These are phyloP conservation scores for Meyerozyma guilliermondii DNA, from an alignment of 1,139 yeast genomes.

Conservation along the genomic window DNA sequence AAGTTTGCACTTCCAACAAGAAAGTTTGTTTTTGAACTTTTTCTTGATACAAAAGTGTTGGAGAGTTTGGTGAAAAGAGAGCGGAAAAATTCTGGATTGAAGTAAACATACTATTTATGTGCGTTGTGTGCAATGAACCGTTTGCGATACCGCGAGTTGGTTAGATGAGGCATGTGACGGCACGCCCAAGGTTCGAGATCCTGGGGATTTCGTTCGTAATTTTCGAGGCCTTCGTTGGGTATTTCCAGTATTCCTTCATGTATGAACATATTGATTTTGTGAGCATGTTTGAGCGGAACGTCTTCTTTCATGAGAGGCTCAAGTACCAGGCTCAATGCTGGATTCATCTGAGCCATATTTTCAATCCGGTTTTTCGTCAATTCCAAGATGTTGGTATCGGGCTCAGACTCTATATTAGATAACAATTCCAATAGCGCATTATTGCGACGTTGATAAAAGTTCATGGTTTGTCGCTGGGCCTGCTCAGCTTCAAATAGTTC, in stretches of 20 bases:
- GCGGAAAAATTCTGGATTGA: conserved; percentile 16
- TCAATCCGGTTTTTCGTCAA: conserved; percentile 17
- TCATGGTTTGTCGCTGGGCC: conserved; percentile 30
- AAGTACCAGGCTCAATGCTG: conserved; percentile 15
- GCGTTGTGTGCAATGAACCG: not conserved
- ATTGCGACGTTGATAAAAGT: conserved; percentile 33
- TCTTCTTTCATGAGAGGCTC: conserved; percentile 10
- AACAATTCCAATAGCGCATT: conserved; percentile 32
- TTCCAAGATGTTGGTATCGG: conserved; percentile 5
- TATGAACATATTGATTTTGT: not conserved
- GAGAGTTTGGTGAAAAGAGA: conserved; percentile 48
- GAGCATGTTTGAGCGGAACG: not conserved
- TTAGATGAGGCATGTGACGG: conserved; percentile 32
- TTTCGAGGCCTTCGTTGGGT: not conserved
- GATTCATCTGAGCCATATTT: conserved; percentile 19
- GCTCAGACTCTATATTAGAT: not conserved
- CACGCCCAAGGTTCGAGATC: conserved; percentile 35
- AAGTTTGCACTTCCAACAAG: conserved; percentile 54
- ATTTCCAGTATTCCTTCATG: not conserved
- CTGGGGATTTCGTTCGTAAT: conserved; percentile 35
- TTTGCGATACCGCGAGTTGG: conserved; percentile 16
- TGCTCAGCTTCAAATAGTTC: conserved; percentile 27
- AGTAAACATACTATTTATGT: not conserved
- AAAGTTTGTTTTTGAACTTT: conserved; percentile 64
- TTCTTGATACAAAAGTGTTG: conserved; percentile 49